Base-by-base conservation (phyloP, 352 stramenopile genomes). In the Phytophthora idaei region DNA sequence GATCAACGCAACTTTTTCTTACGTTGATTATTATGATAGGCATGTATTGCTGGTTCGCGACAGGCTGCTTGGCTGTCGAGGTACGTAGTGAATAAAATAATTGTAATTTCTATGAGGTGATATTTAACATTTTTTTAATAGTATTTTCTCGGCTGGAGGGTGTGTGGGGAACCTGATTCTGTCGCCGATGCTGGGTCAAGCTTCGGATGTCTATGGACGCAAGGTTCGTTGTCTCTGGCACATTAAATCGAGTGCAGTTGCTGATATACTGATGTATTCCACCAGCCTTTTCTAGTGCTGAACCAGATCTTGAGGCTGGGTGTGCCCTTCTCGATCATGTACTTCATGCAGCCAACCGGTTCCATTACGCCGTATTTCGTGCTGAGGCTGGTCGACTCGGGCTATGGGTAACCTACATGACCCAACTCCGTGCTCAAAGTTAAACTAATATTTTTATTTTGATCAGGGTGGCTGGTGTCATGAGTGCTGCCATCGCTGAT, bases 51-150 rank as follows among this genome's bases (percentile, higher is more conserved):
- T 48, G 85, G 83, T 21, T 90, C 79, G 9, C 82, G 85, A 39
- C 65, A 91, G 49, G 85, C 85, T 14, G 75, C 80, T 28, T 90
- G 80, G 83, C 77, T 85, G 64, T 89, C 81, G 10, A 90, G 80
- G 83, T 89, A 66, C 15, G 7, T 48, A 29, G 14, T 46, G 15
- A 0, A 11, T 2, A 37, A 37, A 7, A 25, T 11, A 21, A 15
- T 34, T 32, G n/a, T 34, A 36, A 6, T 52, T 34, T 52, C 3
- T 36, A 17, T 21, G 14, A 5, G 6, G 2, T 25, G 21, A 46
- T n/a, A 14, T 25, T 15, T 15, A n/a, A 15, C 5, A 25, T 53
- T 53, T 25, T 28, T 14, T 46, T 53, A 41, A 9, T 54, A 92
- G 79, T 54, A 73, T 89, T 54, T 89, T 87, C 46, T 84, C 80